Conservation (phyloP, 2,329 filamentous ascomycete species). For the Aspergillus luchuensis region DNA sequence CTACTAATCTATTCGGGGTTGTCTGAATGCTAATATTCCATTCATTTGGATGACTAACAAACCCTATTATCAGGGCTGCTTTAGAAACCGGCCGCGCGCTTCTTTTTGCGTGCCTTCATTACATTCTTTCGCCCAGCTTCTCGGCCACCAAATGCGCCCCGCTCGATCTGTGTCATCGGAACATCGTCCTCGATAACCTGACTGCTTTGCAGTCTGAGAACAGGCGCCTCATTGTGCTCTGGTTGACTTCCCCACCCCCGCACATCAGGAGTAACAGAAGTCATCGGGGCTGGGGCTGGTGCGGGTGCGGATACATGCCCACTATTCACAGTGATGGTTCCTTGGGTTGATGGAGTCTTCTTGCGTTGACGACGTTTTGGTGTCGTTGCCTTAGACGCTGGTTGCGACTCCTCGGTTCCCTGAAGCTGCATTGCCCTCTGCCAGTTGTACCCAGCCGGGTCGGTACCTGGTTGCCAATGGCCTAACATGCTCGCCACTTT, state of each 20-base stretch:
- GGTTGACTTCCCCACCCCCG: constrained; percentile 39
- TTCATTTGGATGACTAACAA: too few species aligned
- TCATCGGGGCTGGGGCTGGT: constrained; percentile 24
- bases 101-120: constrained; percentile 41
- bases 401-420: constrained; percentile 25
- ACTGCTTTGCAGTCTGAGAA: constrained; percentile 34
- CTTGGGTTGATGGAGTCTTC: constrained; percentile 26
- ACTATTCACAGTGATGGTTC: constrained; percentile 1
- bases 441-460: constrained; percentile 41
- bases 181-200: constrained; percentile 36
- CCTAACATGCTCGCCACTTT: constrained; percentile 35
- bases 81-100: constrained; percentile 46
- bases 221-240: constrained; percentile 21
- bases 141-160: constrained; percentile 42
- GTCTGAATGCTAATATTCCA: background rate
- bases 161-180: constrained; percentile 46
- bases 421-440: constrained; percentile 25
- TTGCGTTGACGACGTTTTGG: constrained; percentile 30
- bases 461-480: constrained; percentile 38
- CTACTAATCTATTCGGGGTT: background rate
- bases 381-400: constrained; percentile 16
- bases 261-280: constrained; percentile 27
- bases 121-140: constrained; percentile 31
- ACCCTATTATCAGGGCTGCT: background rate
- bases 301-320: constrained; percentile 13